A percentile compares a stretch with the other conserved stretches of the same genome.
Evolutionary conservation across 1,139 yeast species (phyloP).

Genomic region (Geotrichum fermentans): DNA sequence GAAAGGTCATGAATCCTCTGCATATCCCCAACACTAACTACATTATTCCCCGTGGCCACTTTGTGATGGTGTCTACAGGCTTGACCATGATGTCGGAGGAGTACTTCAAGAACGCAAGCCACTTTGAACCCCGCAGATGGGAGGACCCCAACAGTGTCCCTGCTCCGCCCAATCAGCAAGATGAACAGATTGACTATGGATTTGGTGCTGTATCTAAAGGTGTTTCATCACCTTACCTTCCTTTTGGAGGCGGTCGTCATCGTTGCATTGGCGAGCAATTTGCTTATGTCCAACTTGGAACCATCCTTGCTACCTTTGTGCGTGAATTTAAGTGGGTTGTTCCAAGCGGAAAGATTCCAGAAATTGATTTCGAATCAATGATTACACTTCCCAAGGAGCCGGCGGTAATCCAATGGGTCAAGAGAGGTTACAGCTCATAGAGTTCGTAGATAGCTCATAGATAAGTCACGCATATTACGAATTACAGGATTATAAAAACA

Average conservation of each 20-base stretch:
- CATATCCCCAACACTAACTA: slow-evolving; percentile 75
- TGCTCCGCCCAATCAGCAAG: slow-evolving; percentile 33
- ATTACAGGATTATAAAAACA: neutral
- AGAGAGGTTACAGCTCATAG: slow-evolving; percentile 24
- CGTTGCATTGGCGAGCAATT: slow-evolving; percentile 98
- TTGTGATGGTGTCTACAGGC: slow-evolving; percentile 91
- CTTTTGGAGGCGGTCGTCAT: slow-evolving; percentile 99
- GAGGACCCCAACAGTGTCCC: slow-evolving; percentile 42
- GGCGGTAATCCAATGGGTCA: slow-evolving; percentile 67
- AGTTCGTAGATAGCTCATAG: neutral
- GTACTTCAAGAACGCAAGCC: slow-evolving; percentile 65
- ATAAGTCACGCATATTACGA: too few relatives aligned
- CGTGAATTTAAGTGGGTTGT: slow-evolving; percentile 75
- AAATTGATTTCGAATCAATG: slow-evolving; percentile 87
- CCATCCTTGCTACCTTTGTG: slow-evolving; percentile 69
- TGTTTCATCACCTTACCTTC: slow-evolving; percentile 90
- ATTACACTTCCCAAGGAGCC: slow-evolving; percentile 84
- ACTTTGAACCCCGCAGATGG: slow-evolving; percentile 89
- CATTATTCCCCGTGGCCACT: slow-evolving; percentile 84
- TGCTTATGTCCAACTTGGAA: slow-evolving; percentile 90
- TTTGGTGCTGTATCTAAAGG: slow-evolving; percentile 95
- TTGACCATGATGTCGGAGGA: slow-evolving; percentile 71
- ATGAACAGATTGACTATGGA: slow-evolving; percentile 73
- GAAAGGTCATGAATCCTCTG: slow-evolving; percentile 77
- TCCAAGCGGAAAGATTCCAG: slow-evolving; percentile 54